phyloP scores from a whole-genome alignment of 108 stramenopile genomes.

The Discostella stelligeroides region DNA sequence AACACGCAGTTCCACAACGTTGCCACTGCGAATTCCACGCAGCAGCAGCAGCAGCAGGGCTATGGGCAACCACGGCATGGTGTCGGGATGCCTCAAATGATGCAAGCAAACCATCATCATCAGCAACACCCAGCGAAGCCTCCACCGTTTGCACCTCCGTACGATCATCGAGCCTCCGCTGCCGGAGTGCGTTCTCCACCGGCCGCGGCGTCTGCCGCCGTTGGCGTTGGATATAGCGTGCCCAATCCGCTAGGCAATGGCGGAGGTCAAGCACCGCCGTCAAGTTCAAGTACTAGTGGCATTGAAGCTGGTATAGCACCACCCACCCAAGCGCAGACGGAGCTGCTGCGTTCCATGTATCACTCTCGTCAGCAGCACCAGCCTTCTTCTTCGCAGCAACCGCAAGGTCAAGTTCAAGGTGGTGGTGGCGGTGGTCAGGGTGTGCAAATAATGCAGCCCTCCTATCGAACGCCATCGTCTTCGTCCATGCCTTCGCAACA shows the following conservation, averaged over 20 bases:
- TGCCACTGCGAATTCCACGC: background rate
- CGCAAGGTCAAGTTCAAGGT: conserved; percentile 1
- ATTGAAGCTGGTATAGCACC: background rate
- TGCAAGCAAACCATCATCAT: conserved; percentile 17
- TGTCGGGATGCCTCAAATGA: conserved; percentile 3
- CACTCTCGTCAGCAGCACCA: conserved; percentile 33
- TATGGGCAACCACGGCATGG: background rate
- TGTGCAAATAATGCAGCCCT: too few relatives aligned
- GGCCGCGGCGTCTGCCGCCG: conserved; percentile 6
- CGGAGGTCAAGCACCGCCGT: background rate
- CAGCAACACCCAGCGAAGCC: conserved; percentile 10
- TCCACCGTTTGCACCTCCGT: conserved; percentile 14
- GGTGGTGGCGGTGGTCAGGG: too few relatives aligned
- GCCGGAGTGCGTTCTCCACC: conserved; percentile 11
- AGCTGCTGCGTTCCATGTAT: conserved; percentile 46
- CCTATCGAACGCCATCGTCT: too few relatives aligned
- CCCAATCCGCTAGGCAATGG: conserved; percentile 36
- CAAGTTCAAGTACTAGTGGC: background rate
- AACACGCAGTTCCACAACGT: conserved; percentile 4
- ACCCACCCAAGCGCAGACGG: conserved; percentile 28
- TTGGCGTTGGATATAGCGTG: conserved; percentile 14
- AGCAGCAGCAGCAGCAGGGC: background rate
- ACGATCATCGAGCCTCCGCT: conserved; percentile 13
- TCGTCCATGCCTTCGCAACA: conserved; percentile 11
- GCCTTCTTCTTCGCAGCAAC: background rate